Evolutionary conservation across 140 eudicot genomes (phyloP), one percentile per base, ranked within the genome.

Genomic region (Stevia rebaudiana): DNA sequence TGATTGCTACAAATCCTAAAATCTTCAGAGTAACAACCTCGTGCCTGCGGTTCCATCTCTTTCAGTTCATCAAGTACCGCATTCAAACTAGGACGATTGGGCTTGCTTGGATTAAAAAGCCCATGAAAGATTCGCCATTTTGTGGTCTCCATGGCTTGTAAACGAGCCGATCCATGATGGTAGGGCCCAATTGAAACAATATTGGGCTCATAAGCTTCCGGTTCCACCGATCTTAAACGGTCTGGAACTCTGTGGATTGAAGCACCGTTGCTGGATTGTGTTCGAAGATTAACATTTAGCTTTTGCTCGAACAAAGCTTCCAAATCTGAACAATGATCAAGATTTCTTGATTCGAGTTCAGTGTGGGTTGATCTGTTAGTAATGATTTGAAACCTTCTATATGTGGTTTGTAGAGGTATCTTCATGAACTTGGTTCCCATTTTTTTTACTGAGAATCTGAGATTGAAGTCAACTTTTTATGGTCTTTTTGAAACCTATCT

Each of bases 111-210:
- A 33, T 61, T 13, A 42, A 78, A 63, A 6, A 73, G 41, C 10
- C 65, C 44, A 19, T 12, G 68, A 39, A 73, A 78, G 74, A 61
- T 69, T 33, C 1, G 18, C 84, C 60, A 24, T 36, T 79, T 74
- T 4, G 40, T 56, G 0, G 9, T 4, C 64, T 74, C 75, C 63
- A 71, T 63, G 50, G 42, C 68, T 60, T 56, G 71, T 13, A 79
- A 35, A 33, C 5, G 67, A 4, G 51, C 3, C 16, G 33, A 39
- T 11, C 81, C 78, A 13, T 58, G 80, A 61, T 70, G 75, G 60
- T 79, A 79, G 17, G 80, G 84, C 22, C 84, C 80, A 11, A 79
- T 60, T 0, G 84, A 74, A 6, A 79, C 55, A 9, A 74, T 74
- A 67, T 60, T 71, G 6, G 80, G 81, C 12, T 35, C 78, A 1